phyloP scores from a whole-genome alignment of 208 protist genomes.

The Acanthamoeba divionensis region DNA sequence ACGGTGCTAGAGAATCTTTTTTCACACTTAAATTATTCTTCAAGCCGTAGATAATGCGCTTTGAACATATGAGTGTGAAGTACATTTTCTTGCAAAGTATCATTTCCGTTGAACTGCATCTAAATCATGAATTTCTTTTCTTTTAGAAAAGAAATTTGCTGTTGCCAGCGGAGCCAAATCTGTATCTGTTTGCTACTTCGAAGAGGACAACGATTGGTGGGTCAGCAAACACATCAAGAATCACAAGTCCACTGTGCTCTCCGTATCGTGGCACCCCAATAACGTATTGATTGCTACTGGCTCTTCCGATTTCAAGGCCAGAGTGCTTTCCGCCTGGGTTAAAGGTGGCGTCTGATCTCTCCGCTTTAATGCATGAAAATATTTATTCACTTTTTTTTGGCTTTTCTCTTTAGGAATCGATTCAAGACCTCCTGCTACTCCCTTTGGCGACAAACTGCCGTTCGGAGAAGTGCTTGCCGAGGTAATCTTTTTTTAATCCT shows the following conservation, averaged over 20 bases:
- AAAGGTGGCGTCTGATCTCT: conserved; percentile 81
- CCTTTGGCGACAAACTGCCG: conserved; percentile 65
- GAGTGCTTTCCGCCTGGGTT: conserved; percentile 81
- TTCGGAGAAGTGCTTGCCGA: conserved; percentile 73
- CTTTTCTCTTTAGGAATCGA: too few species aligned
- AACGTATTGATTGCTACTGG: conserved; percentile 83
- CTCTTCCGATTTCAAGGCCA: conserved; percentile 79
- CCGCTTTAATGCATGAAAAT: too few species aligned
- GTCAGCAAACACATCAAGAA: conserved; percentile 85
- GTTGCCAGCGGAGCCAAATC: conserved; percentile 84
- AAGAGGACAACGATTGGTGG: conserved; percentile 92
- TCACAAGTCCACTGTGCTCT: conserved; percentile 82
- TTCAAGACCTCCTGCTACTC: conserved; percentile 24
- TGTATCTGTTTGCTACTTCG: conserved; percentile 89
- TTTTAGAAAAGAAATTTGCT: conserved; percentile 87
- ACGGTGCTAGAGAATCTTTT: too few species aligned
- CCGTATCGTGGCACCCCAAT: conserved; percentile 87
- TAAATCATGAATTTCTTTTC: too few species aligned
- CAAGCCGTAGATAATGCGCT: too few species aligned
- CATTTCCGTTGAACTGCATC: conserved; percentile 75
- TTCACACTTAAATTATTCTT: too few species aligned
- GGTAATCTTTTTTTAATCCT: too few species aligned
- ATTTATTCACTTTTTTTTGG: too few species aligned
- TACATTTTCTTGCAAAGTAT: too few species aligned
- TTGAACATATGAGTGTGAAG: too few species aligned